Evolutionary conservation across 352 stramenopile species (phyloP), one percentile per base, ranked within the genome.

Genomic region (Aphanomyces astaci): DNA sequence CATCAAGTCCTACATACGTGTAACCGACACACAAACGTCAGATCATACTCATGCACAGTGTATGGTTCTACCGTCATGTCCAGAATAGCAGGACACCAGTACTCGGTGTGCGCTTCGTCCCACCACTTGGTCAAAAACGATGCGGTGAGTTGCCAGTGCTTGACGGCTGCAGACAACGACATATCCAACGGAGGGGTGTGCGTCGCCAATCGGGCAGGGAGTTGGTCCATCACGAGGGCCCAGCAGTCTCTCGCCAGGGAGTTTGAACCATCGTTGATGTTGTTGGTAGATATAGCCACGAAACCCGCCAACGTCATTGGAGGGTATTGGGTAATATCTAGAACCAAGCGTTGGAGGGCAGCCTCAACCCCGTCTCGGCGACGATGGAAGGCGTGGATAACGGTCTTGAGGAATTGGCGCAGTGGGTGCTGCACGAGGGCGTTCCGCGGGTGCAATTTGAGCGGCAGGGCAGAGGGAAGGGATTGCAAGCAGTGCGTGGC

Each of bases 381-480:
- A 25, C 1, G 19, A 19, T 40, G 2, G 5, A 30, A 59, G 7
- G 19, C 7, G 19, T 59, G 62, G 19, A 68, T 31, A 24, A 68
- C 33, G 9, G 62, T 33, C 55, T 68, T 68, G 24, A 36, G 19
- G 25, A 68, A 59, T 32, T 33, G 24, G 0, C 62, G 62, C 40
- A 68, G 27, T n/a, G 39, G 62, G 11, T 40, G 62, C 40, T 59
- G 28, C 24, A 19, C 27, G 28, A 17, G 13, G 5, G 43, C 62
- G 59, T 59, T 68, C 4, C 62, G 62, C 22, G 62, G 62, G 32
- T 68, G 43, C 43, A 56, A 27, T 51, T 68, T 68, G 7, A 68
- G 27, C 27, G 49, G 22, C 22, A 68, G 25, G 13, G 62, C 28
- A n/a, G 28, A 7, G 22, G 62, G 62, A 3, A 68, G 28, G 17